Conservation (phyloP, 768 basidiomycete genomes). For the Infundibulicybe gibba region DNA sequence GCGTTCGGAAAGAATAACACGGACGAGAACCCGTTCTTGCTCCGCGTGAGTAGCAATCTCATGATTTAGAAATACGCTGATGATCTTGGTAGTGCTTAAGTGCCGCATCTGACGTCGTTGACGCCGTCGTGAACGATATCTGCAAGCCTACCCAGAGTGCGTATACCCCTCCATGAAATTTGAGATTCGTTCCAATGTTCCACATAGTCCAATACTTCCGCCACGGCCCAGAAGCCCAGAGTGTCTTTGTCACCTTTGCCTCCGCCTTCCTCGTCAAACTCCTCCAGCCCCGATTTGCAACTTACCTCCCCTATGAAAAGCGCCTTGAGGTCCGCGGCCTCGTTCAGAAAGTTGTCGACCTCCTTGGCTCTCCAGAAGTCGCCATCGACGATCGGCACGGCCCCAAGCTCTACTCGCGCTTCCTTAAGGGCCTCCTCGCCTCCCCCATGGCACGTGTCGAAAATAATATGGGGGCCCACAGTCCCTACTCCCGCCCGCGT, state of each 20-base stretch:
- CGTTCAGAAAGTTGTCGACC: conserved; percentile 64
- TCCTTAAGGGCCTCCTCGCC: conserved; percentile 68
- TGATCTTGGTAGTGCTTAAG: conserved; percentile 48
- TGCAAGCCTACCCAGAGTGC: conserved; percentile 53
- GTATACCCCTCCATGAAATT: conserved; percentile 13
- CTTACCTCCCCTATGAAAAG: conserved; percentile 53
- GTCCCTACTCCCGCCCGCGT: conserved; percentile 8
- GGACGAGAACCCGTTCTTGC: conserved; percentile 64
- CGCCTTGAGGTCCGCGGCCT: conserved; percentile 58
- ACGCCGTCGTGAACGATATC: conserved; percentile 55
- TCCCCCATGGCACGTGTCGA: conserved; percentile 46
- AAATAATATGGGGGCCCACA: conserved; percentile 8
- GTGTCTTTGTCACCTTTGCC: conserved; percentile 78
- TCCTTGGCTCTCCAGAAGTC: conserved; percentile 66
- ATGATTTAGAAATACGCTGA: conserved; percentile 1
- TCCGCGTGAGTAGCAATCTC: conserved; percentile 42
- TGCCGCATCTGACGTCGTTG: conserved; percentile 65
- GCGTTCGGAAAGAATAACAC: conserved; percentile 59
- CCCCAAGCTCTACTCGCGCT: conserved; percentile 76
- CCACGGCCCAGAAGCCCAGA: conserved; percentile 78
- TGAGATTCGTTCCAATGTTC: conserved; percentile 6
- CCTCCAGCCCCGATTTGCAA: conserved; percentile 72
- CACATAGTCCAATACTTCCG: conserved; percentile 51
- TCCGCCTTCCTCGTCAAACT: conserved; percentile 83
- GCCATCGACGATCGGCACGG: conserved; percentile 81